Evolutionary conservation across 192 early-diverging fungal genomes (phyloP).

Genomic region (Gorgonomyces haynaldii): DNA sequence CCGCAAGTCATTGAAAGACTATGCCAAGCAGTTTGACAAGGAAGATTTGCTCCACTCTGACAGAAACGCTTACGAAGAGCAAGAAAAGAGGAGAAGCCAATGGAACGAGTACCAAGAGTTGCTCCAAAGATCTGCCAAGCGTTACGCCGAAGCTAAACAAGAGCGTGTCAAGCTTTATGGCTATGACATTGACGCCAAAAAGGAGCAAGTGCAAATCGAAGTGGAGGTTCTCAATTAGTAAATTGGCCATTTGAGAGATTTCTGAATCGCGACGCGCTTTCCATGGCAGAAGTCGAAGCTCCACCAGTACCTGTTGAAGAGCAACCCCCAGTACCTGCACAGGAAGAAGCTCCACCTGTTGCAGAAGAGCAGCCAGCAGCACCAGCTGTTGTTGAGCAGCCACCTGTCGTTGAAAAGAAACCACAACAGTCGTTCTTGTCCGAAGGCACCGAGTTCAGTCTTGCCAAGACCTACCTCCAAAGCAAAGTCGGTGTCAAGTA

Average conservation of each 20-base stretch:
- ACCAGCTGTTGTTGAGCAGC: not conserved
- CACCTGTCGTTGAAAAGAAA: not conserved
- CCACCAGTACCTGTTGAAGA: not conserved
- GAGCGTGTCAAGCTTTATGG: constrained; percentile 41
- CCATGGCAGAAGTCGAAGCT: not conserved
- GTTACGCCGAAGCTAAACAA: constrained; percentile 23
- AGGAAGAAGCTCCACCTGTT: not conserved
- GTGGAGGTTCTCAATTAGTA: not conserved
- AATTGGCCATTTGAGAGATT: not conserved
- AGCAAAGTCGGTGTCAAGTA: constrained; percentile 26
- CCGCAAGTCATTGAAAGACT: constrained; percentile 84
- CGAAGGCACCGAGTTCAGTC: constrained; percentile 33
- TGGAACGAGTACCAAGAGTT: constrained; percentile 34
- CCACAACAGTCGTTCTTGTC: constrained; percentile 14
- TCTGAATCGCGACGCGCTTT: not conserved
- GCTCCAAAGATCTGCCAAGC: not conserved
- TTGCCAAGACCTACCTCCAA: constrained; percentile 35
- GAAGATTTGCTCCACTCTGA: constrained; percentile 65
- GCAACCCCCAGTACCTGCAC: not conserved
- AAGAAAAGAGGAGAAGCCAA: constrained; percentile 61
- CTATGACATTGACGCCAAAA: constrained; percentile 43
- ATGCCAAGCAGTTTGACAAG: constrained; percentile 79
- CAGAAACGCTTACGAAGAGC: constrained; percentile 59
- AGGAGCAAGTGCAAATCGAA: constrained; percentile 42
- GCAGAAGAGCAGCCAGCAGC: not conserved